phyloP scores from a whole-genome alignment of 78 protist species.

The Anaeramoeba flamelloides region DNA sequence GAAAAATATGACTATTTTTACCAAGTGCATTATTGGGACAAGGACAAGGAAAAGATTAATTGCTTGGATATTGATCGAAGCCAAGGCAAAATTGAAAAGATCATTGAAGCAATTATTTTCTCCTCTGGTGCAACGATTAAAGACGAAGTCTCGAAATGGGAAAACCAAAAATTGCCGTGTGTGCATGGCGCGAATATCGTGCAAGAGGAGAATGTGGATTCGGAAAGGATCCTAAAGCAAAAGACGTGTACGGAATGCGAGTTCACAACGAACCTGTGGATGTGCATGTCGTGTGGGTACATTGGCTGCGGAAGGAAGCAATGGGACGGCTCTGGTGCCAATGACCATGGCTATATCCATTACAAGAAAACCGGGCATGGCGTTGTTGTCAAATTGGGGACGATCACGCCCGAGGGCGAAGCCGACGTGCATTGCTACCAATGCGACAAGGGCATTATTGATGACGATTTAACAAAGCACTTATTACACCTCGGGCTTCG shows the following conservation, averaged over 20 bases:
- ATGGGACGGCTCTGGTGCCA: constrained; percentile 66
- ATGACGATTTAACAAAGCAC: constrained; percentile 62
- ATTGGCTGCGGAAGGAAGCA: constrained; percentile 65
- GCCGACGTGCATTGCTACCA: constrained; percentile 55
- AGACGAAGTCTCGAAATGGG: not conserved
- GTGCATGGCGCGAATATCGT: constrained; percentile 38
- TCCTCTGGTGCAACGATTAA: constrained; percentile 11
- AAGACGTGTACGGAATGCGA: constrained; percentile 18
- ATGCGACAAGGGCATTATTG: constrained; percentile 43
- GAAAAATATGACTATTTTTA: constrained; percentile 22
- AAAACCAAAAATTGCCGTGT: constrained; percentile 1
- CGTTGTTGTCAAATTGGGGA: constrained; percentile 82
- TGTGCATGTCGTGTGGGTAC: constrained; percentile 66
- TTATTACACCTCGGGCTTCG: constrained; percentile 72
- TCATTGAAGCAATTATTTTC: constrained; percentile 8
- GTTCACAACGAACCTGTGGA: constrained; percentile 58
- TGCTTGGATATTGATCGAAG: not conserved
- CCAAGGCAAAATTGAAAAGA: not conserved
- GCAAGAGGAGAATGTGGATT: constrained; percentile 38
- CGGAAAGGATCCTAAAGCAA: not conserved
- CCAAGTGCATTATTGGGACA: not conserved
- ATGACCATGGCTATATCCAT: constrained; percentile 66
- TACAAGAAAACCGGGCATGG: constrained; percentile 48
- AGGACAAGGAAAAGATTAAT: not conserved
- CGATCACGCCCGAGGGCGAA: constrained; percentile 65